These are phyloP conservation scores for Chenopodium album DNA, from an alignment of 148 eudicot genomes.

Conservation along the genomic window DNA sequence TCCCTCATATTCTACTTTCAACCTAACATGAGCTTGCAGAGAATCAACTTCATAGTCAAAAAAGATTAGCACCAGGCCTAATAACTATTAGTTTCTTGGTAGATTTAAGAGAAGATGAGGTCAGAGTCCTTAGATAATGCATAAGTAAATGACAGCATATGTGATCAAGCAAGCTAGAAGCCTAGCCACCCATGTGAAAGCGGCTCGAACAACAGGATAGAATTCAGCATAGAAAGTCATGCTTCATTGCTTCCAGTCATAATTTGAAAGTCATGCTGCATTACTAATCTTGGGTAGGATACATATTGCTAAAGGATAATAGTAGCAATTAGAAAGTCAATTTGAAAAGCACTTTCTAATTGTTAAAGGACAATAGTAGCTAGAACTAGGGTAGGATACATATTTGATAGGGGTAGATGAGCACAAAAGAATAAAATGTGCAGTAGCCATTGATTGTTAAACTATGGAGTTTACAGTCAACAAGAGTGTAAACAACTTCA, in stretches of 20 bases:
- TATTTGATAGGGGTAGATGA: not conserved
- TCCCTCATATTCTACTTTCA: no score
- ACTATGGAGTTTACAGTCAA: not conserved
- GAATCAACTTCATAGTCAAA: no score
- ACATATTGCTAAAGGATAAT: no score
- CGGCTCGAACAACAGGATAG: not conserved
- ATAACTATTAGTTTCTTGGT: no score
- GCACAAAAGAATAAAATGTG: not conserved
- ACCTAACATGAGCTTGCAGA: no score
- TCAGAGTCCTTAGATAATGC: not conserved
- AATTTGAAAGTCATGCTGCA: no score
- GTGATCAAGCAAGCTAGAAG: not conserved
- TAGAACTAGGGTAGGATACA: not conserved
- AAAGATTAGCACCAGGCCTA: not conserved
- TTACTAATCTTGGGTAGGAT: no score
- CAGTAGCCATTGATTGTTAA: not conserved
- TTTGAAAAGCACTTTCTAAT: no score
- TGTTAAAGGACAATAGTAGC: not conserved
- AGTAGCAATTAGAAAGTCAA: no score
- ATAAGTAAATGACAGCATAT: not conserved
- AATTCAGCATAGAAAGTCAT: not conserved
- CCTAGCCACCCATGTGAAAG: not conserved
- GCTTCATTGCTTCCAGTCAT: not conserved
- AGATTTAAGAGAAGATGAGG: not conserved
- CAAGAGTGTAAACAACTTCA: not conserved